Base-by-base conservation (phyloP, 345 rosid species). In the Excoecaria agallocha region DNA sequence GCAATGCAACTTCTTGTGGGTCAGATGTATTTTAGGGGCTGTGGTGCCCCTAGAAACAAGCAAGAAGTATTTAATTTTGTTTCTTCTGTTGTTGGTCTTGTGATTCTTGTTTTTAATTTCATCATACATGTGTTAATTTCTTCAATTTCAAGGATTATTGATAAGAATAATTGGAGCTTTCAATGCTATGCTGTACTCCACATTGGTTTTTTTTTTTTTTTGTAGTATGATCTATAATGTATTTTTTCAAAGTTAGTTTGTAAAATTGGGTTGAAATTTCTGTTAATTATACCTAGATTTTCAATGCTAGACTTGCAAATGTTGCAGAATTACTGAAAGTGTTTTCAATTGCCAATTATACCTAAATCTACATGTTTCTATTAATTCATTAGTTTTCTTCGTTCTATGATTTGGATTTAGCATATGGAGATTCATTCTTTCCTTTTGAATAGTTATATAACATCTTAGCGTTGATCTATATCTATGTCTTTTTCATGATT, bases 1-100 rank as follows among this genome's bases (percentile, higher is more conserved):
- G 57, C 86, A 57, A 93, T 91, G 96, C 94, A 90, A 79, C 85
- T 91, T 16, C 82, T 93, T 70, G 96, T 93, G 12, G 98, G 90
- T 1, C 97, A 91, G 84, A 91, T 93, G 98, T 90, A 91, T 80
- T 81, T 81, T 51, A 84, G 76, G 63, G 98, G 97, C 66, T 89
- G 86, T 79, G 96, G 98, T 5, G 88, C 91, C 76, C 76, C 94
- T 2, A 84, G 82, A 86, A 91, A 93, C 68, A 78, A 85, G 52
- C 84, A 79, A 70, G 90, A 93, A 97, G 97, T 30, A 30, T 90
- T 46, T 50, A 1, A 17, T 17, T 19, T 52, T 68, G 3, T 17
- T 19, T 4, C 55, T 48, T 79, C 56, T 54, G 30, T 2, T 30
- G 2, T 30, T 2, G 30, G 1, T 30, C 30, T 30, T 0, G 30